Evolutionary conservation across 2,329 filamentous ascomycete species (phyloP), one percentile per base, ranked within the genome.

Genomic region (Curvularia eragrostidis): DNA sequence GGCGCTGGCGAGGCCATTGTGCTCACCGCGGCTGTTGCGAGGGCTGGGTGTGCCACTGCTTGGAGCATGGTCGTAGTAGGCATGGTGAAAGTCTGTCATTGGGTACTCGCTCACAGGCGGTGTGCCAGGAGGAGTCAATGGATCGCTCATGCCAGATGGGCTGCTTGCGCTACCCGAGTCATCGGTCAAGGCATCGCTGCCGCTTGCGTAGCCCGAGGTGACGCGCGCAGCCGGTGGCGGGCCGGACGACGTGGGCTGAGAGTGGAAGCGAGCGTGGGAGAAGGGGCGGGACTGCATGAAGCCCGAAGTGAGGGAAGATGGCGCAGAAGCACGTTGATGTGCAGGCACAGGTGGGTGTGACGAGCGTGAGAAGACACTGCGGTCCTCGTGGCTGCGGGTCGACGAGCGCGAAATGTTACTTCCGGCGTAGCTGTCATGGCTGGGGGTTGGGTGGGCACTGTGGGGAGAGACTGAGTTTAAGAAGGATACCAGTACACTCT

Each of bases 401-500:
- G 75, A 68, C 24, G 74, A 71, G 67, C 78, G 54, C 24, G 79
- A 70, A 21, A 77, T 34, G 66, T 72, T 70, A 61, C 73, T 65
- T 73, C 78, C 58, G 71, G 78, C 58, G 70, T 78, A 66, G 68
- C 78, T 66, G 72, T 83, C 71, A 73, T 79, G 75, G 67, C 77
- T 64, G 43, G 74, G 72, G 44, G 81, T 64, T 1, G 67, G 68
- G 51, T 71, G 70, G n/a, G 84, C 80, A 30, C 80, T 78, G 43
- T 82, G 80, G 1, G 81, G 79, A 58, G 81, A 82, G 47, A 83
- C 79, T 61, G 82, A 85, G 77, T 97, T 94, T 52, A 98, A 83
- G 73, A 98, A 99, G 0, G 94, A 93, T 0, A 97, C 88, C 50
- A 98, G 83, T 0, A 98, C 91, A 3, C 93, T 97, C 75, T 98